Evolutionary conservation across 805 yeast species (phyloP), one percentile per base, ranked within the genome.

Genomic region (Wickerhamomyces sydowiorum): DNA sequence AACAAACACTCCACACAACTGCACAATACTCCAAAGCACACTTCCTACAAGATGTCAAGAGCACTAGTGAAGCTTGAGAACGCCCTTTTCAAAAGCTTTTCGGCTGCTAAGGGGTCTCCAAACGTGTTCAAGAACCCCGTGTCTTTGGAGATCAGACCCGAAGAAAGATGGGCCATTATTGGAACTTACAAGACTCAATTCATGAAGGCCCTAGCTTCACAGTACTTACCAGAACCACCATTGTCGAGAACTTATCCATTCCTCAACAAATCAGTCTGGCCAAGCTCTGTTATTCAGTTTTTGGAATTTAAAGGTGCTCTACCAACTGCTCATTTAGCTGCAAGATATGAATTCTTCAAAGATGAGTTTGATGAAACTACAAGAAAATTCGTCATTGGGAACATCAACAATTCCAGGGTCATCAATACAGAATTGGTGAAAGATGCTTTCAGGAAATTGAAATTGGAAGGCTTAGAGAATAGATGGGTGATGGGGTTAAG

Each of bases 401-500:
- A 59, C 50, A 29, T 8, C 39, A 65, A 56, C 40, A 68, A 52
- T 34, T 47, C 43, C 38, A 52, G 37, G 51, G 37, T 36, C 9
- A 57, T 66, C 4, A 66, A 75, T 42, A 47, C 55, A 25, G 54
- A 52, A 0, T 59, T 68, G 27, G 67, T 80, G 9, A 60, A 66
- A 1, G 49, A 57, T 1, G 64, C 84, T 18, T 53, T 85, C 9
- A 59, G 66, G 4, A 62, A 65, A 23, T 71, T 93, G 42, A 68
- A 75, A 38, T 65, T 91, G 45, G 61, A 59, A 6, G 80, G 75
- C 0, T 60, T 89, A 37, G 69, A 76, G 41, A 71, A 78, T 42
- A 75, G 87, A 45, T 91, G 95, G 88, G 77, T 86, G 27, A 86
- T 87, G 59, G 86, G 91, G 0, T 66, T 93, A 35, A 86, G 96